Percentiles rank a stretch among this genome's conserved stretches.
Evolutionary conservation across 2,329 filamentous ascomycete species (phyloP).

Genomic region (Penicillium freii): DNA sequence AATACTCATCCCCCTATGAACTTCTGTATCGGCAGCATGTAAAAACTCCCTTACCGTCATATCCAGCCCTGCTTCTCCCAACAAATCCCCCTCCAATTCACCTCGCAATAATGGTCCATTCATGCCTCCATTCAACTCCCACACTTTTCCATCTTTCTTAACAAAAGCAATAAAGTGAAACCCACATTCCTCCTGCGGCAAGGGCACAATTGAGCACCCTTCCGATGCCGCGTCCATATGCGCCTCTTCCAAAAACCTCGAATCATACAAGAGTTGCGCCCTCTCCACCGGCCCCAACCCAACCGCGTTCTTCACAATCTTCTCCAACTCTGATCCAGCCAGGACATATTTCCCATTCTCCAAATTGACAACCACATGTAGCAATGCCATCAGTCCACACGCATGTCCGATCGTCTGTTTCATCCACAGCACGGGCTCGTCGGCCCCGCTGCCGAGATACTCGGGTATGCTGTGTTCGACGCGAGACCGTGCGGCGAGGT

Average conservation of each 20-base stretch:
- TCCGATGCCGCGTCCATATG: constrained; percentile 24
- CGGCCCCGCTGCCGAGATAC: constrained; percentile 48
- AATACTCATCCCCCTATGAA: constrained; percentile 21
- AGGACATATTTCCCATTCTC: constrained; percentile 44
- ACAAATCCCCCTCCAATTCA: constrained; percentile 28
- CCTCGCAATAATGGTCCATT: constrained; percentile 37
- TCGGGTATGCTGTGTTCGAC: constrained; percentile 42
- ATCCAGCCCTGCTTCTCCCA: constrained; percentile 18
- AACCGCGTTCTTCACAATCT: constrained; percentile 45
- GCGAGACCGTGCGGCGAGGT: constrained; percentile 40
- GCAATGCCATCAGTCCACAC: constrained; percentile 58
- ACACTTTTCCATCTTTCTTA: constrained; percentile 17
- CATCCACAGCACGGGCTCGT: constrained; percentile 59
- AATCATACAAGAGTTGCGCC: constrained; percentile 53
- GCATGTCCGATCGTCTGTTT: constrained; percentile 59
- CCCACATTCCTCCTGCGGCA: constrained; percentile 19
- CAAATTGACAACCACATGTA: constrained; percentile 56
- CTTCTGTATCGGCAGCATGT: constrained; percentile 12
- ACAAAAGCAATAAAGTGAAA: constrained; percentile 26
- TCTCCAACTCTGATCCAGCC: constrained; percentile 46
- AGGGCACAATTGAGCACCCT: constrained; percentile 18
- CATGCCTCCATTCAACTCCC: constrained; percentile 25
- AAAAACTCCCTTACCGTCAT: constrained; percentile 20
- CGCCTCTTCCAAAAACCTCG: constrained; percentile 25
- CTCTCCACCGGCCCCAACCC: constrained; percentile 47